Percentiles rank a stretch among this genome's conserved stretches.
Evolutionary conservation across 768 basidiomycete species (phyloP).

Genomic region (Daedalea quercina): DNA sequence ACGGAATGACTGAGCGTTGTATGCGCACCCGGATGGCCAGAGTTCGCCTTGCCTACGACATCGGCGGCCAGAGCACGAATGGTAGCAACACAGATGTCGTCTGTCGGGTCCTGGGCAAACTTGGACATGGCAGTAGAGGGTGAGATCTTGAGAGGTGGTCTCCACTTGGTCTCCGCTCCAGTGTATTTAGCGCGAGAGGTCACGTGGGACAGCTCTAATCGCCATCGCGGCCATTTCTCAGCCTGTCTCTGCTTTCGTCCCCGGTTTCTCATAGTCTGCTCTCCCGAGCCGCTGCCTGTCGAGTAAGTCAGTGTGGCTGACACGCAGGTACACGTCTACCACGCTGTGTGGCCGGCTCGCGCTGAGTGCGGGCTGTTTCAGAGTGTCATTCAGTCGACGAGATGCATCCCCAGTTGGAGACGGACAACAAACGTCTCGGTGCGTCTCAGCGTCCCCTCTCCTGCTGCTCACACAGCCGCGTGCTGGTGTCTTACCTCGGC

Average conservation of each 20-base stretch:
- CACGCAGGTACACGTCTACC: not conserved
- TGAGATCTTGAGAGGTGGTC: constrained; percentile 7
- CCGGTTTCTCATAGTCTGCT: not conserved
- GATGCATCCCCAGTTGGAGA: constrained; percentile 23
- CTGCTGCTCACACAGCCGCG: not conserved
- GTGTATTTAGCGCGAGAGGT: constrained; percentile 5
- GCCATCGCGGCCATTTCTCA: constrained; percentile 3
- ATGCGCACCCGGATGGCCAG: constrained; percentile 78
- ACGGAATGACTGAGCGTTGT: not conserved
- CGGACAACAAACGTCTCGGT: constrained; percentile 18
- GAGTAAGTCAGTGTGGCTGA: not conserved
- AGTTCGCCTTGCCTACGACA: constrained; percentile 83
- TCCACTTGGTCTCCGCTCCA: constrained; percentile 9
- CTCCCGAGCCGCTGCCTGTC: not conserved
- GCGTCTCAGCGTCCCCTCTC: constrained; percentile 4
- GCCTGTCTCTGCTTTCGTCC: not conserved
- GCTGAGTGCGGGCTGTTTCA: not conserved
- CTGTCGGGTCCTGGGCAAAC: constrained; percentile 33
- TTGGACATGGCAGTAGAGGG: constrained; percentile 29
- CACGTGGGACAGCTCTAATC: not conserved
- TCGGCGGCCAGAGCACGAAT: constrained; percentile 74
- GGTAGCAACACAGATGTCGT: constrained; percentile 58
- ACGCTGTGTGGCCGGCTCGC: not conserved
- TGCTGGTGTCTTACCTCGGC: constrained; percentile 8
- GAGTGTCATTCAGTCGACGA: not conserved